These are phyloP conservation scores for Diaporthe australafricana DNA, from an alignment of 2,329 filamentous ascomycete species.

Conservation along the genomic window DNA sequence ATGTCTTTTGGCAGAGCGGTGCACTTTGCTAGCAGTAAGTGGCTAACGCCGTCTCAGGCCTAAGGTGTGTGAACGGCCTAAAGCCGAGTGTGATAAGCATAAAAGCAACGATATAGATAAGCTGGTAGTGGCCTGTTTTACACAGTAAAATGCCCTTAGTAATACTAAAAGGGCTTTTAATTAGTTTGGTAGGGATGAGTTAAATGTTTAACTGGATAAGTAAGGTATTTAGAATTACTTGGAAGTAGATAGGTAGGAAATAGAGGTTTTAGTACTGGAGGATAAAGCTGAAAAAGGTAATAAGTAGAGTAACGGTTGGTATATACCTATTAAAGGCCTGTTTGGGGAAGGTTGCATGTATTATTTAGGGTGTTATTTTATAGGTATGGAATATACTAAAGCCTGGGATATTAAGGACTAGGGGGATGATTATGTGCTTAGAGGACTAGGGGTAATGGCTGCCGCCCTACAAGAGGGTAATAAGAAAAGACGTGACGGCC, in stretches of 20 bases:
- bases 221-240: slow-evolving; percentile 38
- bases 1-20: no score
- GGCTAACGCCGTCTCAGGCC: no score
- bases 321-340: no score
- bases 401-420: slow-evolving; percentile 52
- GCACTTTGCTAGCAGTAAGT: no score
- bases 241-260: slow-evolving; percentile 37
- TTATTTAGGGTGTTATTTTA: no score
- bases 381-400: slow-evolving; percentile 51
- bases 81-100: slow-evolving; percentile 52
- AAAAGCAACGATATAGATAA: slow-evolving; percentile 50
- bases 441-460: neutral
- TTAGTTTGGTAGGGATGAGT: slow-evolving; percentile 46
- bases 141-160: slow-evolving; percentile 46
- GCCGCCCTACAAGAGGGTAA: neutral
- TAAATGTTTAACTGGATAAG: slow-evolving; percentile 49
- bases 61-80: slow-evolving; percentile 56
- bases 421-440: slow-evolving; percentile 45
- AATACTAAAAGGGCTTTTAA: slow-evolving; percentile 45
- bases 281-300: slow-evolving; percentile 48
- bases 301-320: no score
- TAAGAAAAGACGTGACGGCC: neutral
- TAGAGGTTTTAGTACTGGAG: neutral
- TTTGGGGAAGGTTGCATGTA: no score
- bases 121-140: slow-evolving; percentile 47